Evolutionary conservation across 1,284 basidiomycete genomes (phyloP), one percentile per base, ranked within the genome.

Genomic region (Grifola frondosa): DNA sequence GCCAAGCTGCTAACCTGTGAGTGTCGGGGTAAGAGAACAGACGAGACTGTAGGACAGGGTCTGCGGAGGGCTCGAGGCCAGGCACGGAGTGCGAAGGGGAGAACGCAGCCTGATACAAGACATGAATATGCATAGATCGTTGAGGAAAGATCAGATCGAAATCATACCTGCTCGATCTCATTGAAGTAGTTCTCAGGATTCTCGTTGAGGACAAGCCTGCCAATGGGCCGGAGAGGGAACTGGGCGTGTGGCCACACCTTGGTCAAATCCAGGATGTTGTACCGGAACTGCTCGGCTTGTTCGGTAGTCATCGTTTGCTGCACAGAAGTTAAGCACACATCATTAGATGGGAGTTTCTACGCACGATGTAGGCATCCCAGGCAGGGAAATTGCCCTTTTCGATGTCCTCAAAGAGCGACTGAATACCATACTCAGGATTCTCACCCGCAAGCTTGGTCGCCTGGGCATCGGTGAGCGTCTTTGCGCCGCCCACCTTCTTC

Each of bases 1-100:
- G 26, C 16, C 6, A 28, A 11, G 9, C 23, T 10, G 30, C 48
- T 13, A 16, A 52, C 54, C 56, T 83, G 66, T 96, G 93, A 6
- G 94, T 91, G 65, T 97, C 94, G 5, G 92, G 90, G 76, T 97
- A 97, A 9, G 91, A 91, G 82, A 96, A 97, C 30, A 97, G 78
- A 50, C 94, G 89, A 21, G 87, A 87, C 66, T 97, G 94, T 51
- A 97, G 75, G 49, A 97, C 88, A 13, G 94, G 94, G 68, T 97
- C 94, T 26, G 84, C 80, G 13, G 87, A 85, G 25, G 91, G 78
- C 73, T 96, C 94, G 57, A 94, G 80, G 63, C 93, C 95, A 2
- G 88, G 88, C 4, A 96, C 70, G 37, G 84, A 67, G 65, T 97
- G 91, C 1, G 88, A 87, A 0, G 94, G 94, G 24, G 88, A 78